phyloP scores from a whole-genome alignment of 345 rosid genomes.

The Brassica carinata region DNA sequence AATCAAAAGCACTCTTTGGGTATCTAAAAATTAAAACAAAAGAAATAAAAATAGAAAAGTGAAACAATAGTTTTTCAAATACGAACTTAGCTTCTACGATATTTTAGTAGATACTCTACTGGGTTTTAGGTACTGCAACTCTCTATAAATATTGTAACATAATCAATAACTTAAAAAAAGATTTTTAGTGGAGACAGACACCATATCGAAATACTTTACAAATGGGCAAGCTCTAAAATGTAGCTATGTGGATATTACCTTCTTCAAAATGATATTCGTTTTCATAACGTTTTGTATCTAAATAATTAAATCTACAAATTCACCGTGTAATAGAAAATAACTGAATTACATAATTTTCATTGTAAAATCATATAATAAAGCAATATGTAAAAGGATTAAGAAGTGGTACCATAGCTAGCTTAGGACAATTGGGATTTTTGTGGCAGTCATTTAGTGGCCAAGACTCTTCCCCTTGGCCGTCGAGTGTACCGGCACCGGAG shows the following conservation, averaged over 20 bases:
- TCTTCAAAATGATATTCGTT: neutral
- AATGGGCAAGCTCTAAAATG: neutral
- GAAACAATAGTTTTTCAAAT: neutral
- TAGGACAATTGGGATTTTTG: too few species aligned
- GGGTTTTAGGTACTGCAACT: neutral
- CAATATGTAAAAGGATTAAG: too few species aligned
- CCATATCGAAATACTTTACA: neutral
- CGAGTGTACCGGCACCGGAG: too few species aligned
- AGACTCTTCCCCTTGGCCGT: slow-evolving; percentile 24
- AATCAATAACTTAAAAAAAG: neutral
- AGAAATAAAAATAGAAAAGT: neutral
- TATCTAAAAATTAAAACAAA: too few species aligned
- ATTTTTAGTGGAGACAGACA: neutral
- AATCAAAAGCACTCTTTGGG: too few species aligned
- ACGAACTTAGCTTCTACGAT: neutral
- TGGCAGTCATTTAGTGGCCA: slow-evolving; percentile 16
- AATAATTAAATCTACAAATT: too few species aligned
- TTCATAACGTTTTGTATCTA: neutral
- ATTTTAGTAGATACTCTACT: neutral
- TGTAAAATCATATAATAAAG: too few species aligned
- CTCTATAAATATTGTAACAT: neutral
- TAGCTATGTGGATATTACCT: neutral
- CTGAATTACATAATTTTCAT: too few species aligned
- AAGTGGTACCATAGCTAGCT: too few species aligned
- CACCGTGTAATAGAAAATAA: too few species aligned